Base-by-base conservation (phyloP, 305 asterid genomes). In the Stenogyne calaminthoides region DNA sequence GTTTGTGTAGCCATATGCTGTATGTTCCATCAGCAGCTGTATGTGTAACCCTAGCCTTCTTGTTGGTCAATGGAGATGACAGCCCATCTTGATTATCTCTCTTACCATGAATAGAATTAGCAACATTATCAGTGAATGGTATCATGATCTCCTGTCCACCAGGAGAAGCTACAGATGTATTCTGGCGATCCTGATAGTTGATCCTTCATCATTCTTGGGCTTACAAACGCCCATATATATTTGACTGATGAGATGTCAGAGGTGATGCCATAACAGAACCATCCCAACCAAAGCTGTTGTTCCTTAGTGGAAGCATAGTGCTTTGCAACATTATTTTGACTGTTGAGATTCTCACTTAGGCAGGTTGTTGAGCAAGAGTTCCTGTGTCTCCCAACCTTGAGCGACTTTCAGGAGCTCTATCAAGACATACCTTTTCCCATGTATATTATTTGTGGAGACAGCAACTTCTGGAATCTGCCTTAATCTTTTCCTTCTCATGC, bases 131-230 rank as follows among this genome's bases (percentile, higher is more conserved):
- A 11, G 84, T 18, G 61, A 88, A 86, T 44, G 91, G 83, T 64
- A 84, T 80, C 88, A 85, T 85, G 86, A 83, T 82, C 73, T 89
- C 96, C 78, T 84, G 97, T 64, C 83, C 89, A 76, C 86, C 82
- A 62, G 91, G 88, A 71, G 98, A 91, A 78, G 87, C 86, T 66
- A 74, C 85, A 64, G 95, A 77, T 49, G 91, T 73, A 81, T 76
- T 85, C 44, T 73, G 80, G 85, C 70, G 92, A 56, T 42, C 86
- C 93, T 20, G 90, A 40, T 73, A 89, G 80, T 44, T 86, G 90
- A 83, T 93, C 98, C 87, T 86, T 94, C 84, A 87, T 70, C 78
- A 85, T 73, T 78, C 93, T 86, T 37, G 92, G 94, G 82, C 91
- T 89, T 39, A 77, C 91, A 76, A 76, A 70, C 78, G 68, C 89